Conservation (phyloP, 179 eudicot species). For the Vitellaria paradoxa region DNA sequence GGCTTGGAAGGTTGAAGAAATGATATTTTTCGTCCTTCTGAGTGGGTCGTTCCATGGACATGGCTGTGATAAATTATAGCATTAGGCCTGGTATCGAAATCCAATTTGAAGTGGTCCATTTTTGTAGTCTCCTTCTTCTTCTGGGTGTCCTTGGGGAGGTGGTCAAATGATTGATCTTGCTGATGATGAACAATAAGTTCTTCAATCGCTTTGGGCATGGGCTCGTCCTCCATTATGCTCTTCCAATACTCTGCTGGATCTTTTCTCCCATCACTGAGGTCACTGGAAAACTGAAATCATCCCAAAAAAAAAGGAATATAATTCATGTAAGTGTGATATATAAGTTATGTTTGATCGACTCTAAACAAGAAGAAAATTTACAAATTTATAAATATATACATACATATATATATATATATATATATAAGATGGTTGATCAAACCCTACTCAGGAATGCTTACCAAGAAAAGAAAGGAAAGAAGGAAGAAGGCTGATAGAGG, state of each 20-base stretch:
- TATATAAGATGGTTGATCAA: neutral
- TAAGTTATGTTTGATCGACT: neutral
- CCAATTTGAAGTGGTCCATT: slow-evolving; percentile 31
- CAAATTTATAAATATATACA: no score
- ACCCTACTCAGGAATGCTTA: slow-evolving; percentile 14
- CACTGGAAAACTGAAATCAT: slow-evolving; percentile 25
- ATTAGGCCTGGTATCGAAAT: slow-evolving; percentile 46
- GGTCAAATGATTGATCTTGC: slow-evolving; percentile 13
- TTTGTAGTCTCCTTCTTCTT: neutral
- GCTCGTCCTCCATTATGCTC: slow-evolving; percentile 49
- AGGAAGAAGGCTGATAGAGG: slow-evolving; percentile 23
- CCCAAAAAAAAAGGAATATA: neutral
- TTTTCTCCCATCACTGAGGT: slow-evolving; percentile 36
- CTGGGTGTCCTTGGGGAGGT: neutral
- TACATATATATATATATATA: no score
- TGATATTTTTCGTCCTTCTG: no score
- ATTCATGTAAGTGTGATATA: neutral
- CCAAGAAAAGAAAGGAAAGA: slow-evolving; percentile 30
- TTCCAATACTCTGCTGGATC: slow-evolving; percentile 62
- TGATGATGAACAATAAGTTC: slow-evolving; percentile 25
- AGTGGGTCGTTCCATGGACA: neutral
- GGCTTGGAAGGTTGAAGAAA: no score
- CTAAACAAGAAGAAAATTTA: neutral
- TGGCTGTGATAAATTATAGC: slow-evolving; percentile 46
- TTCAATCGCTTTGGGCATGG: slow-evolving; percentile 53